phyloP scores from a whole-genome alignment of 106 monocot genomes.

The Cymbidium sinense region DNA sequence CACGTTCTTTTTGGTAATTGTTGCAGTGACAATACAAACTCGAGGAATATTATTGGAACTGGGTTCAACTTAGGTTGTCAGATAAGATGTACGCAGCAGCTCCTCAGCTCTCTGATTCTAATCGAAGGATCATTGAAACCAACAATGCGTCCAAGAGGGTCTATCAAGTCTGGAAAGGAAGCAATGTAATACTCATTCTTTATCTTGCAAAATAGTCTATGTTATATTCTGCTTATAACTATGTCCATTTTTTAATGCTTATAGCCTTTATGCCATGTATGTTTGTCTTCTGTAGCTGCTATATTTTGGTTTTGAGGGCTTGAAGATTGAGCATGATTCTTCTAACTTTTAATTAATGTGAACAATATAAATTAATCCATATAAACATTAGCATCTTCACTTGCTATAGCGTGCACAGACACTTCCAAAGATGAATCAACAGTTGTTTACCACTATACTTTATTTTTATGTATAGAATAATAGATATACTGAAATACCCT shows the following conservation, averaged over 20 bases:
- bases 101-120: slow-evolving; percentile 24
- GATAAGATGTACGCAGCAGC: slow-evolving; percentile 25
- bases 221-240: background rate
- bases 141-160: slow-evolving; percentile 30
- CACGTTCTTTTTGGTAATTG: background rate
- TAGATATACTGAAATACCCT: too few species aligned
- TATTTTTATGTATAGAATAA: too few species aligned
- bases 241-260: background rate
- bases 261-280: background rate
- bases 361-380: too few species aligned
- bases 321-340: background rate
- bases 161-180: slow-evolving; percentile 81
- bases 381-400: too few species aligned
- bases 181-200: slow-evolving; percentile 38
- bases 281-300: background rate
- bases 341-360: too few species aligned
- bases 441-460: too few species aligned
- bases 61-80: slow-evolving; percentile 18
- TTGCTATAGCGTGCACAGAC: too few species aligned
- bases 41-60: background rate
- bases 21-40: background rate
- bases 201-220: background rate
- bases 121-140: slow-evolving; percentile 27
- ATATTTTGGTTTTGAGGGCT: background rate
- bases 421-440: too few species aligned